These are phyloP conservation scores for Pseudogymnoascus sp. DNA, from an alignment of 2,329 filamentous ascomycete species.

Conservation along the genomic window DNA sequence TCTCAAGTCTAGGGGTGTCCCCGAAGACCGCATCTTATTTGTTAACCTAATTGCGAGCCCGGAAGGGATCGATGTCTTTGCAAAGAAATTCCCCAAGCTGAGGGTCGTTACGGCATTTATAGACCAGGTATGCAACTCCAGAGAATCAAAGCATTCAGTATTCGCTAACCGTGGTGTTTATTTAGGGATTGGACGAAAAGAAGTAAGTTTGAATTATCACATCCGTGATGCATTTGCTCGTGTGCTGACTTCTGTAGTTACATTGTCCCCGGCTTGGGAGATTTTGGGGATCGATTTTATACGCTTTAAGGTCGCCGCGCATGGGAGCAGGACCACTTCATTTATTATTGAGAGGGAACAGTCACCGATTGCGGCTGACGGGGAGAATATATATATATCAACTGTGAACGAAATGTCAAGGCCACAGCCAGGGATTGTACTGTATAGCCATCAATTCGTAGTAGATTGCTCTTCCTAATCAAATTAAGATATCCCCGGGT, in stretches of 20 bases:
- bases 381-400: neutral
- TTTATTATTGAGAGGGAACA: neutral
- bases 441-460: constrained; percentile 5
- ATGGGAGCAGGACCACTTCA: neutral
- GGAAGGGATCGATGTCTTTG: constrained; percentile 82
- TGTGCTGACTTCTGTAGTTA: constrained; percentile 52
- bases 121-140: constrained; percentile 50
- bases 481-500: neutral
- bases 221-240: constrained; percentile 1
- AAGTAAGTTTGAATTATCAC: constrained; percentile 55
- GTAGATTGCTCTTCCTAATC: neutral
- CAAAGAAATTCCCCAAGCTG: constrained; percentile 78
- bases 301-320: constrained; percentile 56
- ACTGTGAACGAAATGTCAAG: neutral
- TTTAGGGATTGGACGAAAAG: constrained; percentile 85
- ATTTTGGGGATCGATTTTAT: constrained; percentile 95
- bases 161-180: neutral
- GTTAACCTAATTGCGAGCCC: constrained; percentile 97
- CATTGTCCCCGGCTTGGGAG: constrained; percentile 86
- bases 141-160: neutral
- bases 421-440: neutral
- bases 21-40: constrained; percentile 91
- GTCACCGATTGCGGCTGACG: neutral
- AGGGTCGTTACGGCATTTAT: constrained; percentile 93
- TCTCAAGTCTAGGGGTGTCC: constrained; percentile 79